Base-by-base conservation (phyloP, 2,329 filamentous ascomycete species). In the Stagonosporopsis vannaccii region DNA sequence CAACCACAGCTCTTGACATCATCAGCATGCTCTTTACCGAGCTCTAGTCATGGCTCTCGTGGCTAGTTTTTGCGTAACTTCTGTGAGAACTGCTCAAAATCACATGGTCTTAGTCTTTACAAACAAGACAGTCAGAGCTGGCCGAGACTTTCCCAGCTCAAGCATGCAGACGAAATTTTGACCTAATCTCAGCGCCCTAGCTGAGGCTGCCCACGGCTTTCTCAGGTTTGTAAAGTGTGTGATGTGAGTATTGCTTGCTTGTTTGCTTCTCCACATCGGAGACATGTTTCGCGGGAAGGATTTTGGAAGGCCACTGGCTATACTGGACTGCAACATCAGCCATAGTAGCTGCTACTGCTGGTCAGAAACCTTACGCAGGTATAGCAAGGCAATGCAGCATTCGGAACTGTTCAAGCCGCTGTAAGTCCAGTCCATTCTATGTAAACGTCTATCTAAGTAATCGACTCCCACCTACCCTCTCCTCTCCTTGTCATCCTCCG, bases 401-500 rank as follows among this genome's bases (percentile, higher is more conserved):
- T n/a, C n/a, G n/a, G n/a, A n/a, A n/a, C n/a, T n/a, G 20, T 37
- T 11, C 35, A 37, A 37, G n/a, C 19, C 9, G 5, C 7, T 11
- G 3, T 7, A 9, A 20, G 9, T 37, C 35, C 19, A 40, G 12
- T 20, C 19, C 2, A 40, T 23, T 40, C 35, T 28, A 19, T 15
- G 22, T 4, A 42, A 1, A 11, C 0, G 4, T 25, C 19, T 45
- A 23, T 15, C n/a, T 12, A 45, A 4, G 4, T 7, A 15, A 37
- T 37, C 4, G 8, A 3, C 17, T 33, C 19, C n/a, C 32, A 23
- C 32, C 49, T 60, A 73, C 0, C 63, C 66, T 57, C 71, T 65
- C 1, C 47, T 46, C 42, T 75, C 73, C 7, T 64, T 70, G 56
- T 73, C 65, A 20, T 67, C 67, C 30, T 76, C 73, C n/a, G 49